Evolutionary conservation across 345 rosid genomes (phyloP).

Genomic region (Acer campestre): DNA sequence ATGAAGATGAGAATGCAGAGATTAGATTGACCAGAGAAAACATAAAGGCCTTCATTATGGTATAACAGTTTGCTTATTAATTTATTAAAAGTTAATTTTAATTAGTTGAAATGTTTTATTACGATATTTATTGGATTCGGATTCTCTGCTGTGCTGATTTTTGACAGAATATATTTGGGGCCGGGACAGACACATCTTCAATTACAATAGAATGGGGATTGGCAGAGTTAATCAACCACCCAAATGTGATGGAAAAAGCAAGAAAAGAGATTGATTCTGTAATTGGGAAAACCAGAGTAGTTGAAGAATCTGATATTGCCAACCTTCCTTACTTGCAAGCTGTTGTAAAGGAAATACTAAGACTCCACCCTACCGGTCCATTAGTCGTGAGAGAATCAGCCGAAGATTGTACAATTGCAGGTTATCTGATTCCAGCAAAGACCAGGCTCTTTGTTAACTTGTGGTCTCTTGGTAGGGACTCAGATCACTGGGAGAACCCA

Average conservation of each 20-base stretch:
- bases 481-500: constrained; percentile 55
- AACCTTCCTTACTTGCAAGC: constrained; percentile 68
- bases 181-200: constrained; percentile 59
- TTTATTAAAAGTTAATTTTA: no score
- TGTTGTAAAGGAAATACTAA: constrained; percentile 58
- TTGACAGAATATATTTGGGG: constrained; percentile 51
- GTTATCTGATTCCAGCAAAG: constrained; percentile 49
- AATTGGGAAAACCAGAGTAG: constrained; percentile 54
- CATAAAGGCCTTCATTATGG: constrained; percentile 77
- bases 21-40: constrained; percentile 65
- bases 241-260: constrained; percentile 57
- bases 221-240: constrained; percentile 72
- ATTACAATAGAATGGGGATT: constrained; percentile 69
- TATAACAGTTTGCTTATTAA: constrained; percentile 21
- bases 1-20: constrained; percentile 66
- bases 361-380: constrained; percentile 76
- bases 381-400: constrained; percentile 49
- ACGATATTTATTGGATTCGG: no score
- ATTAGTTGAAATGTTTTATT: no score
- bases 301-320: constrained; percentile 56
- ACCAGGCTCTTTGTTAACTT: constrained; percentile 58
- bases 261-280: constrained; percentile 53
- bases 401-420: constrained; percentile 42
- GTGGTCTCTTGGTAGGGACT: constrained; percentile 59
- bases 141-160: not conserved